Evolutionary conservation across 140 eudicot genomes (phyloP).

Genomic region (Flaveria floridana): DNA sequence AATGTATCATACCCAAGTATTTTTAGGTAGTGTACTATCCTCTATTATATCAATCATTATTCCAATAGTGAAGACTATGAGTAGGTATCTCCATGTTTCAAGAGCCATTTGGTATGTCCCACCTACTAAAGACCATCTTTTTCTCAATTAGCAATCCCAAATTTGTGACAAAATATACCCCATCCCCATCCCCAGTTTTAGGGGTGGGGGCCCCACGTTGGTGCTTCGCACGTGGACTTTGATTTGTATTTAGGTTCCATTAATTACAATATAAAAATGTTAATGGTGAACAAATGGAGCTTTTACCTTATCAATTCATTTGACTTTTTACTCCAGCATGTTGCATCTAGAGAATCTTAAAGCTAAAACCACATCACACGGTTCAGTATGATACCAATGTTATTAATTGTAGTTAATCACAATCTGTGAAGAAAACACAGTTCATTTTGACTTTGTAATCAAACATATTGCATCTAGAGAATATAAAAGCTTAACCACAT

Average conservation of each 20-base stretch:
- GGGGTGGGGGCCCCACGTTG: not conserved
- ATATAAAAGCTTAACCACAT: not conserved
- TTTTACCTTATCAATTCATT: constrained; percentile 5
- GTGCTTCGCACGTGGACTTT: not conserved
- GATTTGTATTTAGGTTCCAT: not conserved
- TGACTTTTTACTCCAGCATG: not conserved
- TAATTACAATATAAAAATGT: not conserved
- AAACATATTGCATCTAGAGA: not conserved
- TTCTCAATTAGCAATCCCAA: constrained; percentile 5
- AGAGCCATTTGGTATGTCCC: constrained; percentile 21
- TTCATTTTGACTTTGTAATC: not conserved
- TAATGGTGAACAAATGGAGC: constrained; percentile 8
- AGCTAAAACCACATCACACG: not conserved
- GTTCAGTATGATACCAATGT: constrained; percentile 14
- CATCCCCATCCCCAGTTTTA: not conserved
- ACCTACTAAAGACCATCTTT: constrained; percentile 17
- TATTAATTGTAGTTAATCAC: no score
- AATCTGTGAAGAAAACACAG: not conserved
- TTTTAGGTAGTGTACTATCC: no score
- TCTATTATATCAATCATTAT: no score
- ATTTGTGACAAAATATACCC: constrained; percentile 1
- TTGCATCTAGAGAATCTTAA: not conserved
- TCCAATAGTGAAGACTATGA: constrained; percentile 10
- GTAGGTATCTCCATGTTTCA: constrained; percentile 22
- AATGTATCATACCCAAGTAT: no score